Evolutionary conservation across 306 rosid genomes (phyloP).

Genomic region (Casuarina cunninghamiana): DNA sequence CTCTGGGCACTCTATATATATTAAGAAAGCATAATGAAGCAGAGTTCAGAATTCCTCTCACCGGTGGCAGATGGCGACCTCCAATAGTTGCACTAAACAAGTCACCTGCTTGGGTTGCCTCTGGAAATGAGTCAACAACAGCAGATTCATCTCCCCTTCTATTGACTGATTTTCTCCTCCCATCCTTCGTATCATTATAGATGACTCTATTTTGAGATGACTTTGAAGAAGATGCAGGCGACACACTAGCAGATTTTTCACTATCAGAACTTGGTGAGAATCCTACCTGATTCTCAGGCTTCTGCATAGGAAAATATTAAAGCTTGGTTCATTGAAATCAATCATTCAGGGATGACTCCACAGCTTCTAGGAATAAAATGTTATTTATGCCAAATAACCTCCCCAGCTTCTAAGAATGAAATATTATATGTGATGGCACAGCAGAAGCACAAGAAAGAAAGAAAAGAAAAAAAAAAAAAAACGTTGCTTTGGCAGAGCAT

Average conservation of each 20-base stretch:
- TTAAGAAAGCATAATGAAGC: not conserved
- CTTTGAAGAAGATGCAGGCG: slow-evolving; percentile 63
- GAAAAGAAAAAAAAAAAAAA: not conserved
- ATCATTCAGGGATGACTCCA: not conserved
- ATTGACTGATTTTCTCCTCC: slow-evolving; percentile 60
- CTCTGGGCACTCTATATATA: not conserved
- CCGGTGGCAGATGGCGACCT: slow-evolving; percentile 57
- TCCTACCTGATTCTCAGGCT: slow-evolving; percentile 61
- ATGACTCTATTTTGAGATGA: slow-evolving; percentile 44
- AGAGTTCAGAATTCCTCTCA: slow-evolving; percentile 38
- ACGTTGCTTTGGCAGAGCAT: not conserved
- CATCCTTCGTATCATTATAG: slow-evolving; percentile 57
- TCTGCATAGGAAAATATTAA: slow-evolving; percentile 47
- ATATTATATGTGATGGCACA: not conserved
- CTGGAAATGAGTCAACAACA: slow-evolving; percentile 51
- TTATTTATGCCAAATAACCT: not conserved
- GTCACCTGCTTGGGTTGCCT: slow-evolving; percentile 83
- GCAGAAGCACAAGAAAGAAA: not conserved
- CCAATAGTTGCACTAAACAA: slow-evolving; percentile 60
- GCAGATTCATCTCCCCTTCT: slow-evolving; percentile 59
- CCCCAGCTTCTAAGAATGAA: slow-evolving; percentile 1
- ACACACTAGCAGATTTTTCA: slow-evolving; percentile 59
- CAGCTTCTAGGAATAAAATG: not conserved
- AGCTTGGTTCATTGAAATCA: slow-evolving; percentile 14
- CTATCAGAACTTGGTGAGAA: slow-evolving; percentile 52